Conservation (phyloP, 306 rosid species). For the Vigna radiata region DNA sequence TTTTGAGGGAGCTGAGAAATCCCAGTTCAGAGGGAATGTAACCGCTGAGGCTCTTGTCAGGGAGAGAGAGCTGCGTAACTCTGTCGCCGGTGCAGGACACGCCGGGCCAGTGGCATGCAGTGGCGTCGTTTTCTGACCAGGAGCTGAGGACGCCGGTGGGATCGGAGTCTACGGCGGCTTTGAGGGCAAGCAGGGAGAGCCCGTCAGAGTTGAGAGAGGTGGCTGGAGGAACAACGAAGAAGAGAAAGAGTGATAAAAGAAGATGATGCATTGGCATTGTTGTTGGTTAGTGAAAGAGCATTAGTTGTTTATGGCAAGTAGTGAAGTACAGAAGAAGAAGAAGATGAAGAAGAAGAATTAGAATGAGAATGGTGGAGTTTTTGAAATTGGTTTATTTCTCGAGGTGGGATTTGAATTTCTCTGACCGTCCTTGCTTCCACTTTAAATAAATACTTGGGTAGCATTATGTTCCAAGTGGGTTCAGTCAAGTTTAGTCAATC, state of each 20-base stretch:
- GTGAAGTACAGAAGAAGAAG: neutral
- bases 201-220: slow-evolving; percentile 72
- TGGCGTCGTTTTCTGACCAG: slow-evolving; percentile 71
- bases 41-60: slow-evolving; percentile 63
- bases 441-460: neutral
- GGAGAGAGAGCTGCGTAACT: slow-evolving; percentile 66
- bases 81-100: slow-evolving; percentile 61
- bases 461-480: neutral
- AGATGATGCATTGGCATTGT: slow-evolving; percentile 33
- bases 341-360: neutral
- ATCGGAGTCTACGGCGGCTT: slow-evolving; percentile 75
- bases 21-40: slow-evolving; percentile 87
- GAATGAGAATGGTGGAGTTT: neutral
- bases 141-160: slow-evolving; percentile 57
- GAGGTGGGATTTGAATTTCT: neutral
- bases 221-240: slow-evolving; percentile 17
- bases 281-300: neutral
- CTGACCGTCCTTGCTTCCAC: neutral
- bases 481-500: neutral
- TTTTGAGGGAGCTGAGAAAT: slow-evolving; percentile 58
- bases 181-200: slow-evolving; percentile 80
- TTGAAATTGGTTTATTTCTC: slow-evolving; percentile 17
- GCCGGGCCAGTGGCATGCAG: slow-evolving; percentile 83
- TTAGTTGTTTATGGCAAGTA: neutral
- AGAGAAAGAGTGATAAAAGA: neutral